Conservation (phyloP, 805 yeast species). For the Wickerhamia fluorescens region DNA sequence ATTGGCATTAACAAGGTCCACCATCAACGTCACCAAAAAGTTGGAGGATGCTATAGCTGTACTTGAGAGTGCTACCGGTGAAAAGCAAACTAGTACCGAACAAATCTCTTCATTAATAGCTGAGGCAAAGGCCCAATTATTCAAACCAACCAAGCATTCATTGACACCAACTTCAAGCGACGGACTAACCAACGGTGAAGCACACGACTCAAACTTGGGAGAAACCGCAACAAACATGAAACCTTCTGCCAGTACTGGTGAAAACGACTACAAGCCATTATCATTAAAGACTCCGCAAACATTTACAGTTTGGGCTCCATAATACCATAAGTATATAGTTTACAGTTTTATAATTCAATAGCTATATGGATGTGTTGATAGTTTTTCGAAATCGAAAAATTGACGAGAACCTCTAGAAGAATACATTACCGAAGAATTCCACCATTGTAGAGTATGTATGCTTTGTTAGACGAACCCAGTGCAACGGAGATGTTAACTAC, state of each 20-base stretch:
- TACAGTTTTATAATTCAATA: too few species aligned
- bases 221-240: conserved; percentile 1
- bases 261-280: conserved; percentile 22
- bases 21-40: conserved; percentile 44
- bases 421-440: too few species aligned
- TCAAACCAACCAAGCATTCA: conserved; percentile 25
- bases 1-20: conserved; percentile 55
- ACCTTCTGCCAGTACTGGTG: conserved; percentile 4
- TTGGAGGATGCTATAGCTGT: conserved; percentile 28
- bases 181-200: conserved; percentile 5
- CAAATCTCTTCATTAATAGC: conserved; percentile 14
- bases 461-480: too few species aligned
- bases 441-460: too few species aligned
- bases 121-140: conserved; percentile 27
- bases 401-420: too few species aligned
- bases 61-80: conserved; percentile 6
- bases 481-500: too few species aligned
- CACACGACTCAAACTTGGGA: conserved; percentile 6
- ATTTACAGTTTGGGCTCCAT: conserved; percentile 41
- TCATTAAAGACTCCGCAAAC: conserved; percentile 36
- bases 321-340: conserved; percentile 3
- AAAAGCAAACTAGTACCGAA: conserved; percentile 1
- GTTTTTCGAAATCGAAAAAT: too few species aligned
- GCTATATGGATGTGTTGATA: too few species aligned
- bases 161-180: conserved; percentile 11